These are phyloP conservation scores for Gonapodya prolifera DNA, from an alignment of 192 early-diverging fungal species.

Conservation along the genomic window DNA sequence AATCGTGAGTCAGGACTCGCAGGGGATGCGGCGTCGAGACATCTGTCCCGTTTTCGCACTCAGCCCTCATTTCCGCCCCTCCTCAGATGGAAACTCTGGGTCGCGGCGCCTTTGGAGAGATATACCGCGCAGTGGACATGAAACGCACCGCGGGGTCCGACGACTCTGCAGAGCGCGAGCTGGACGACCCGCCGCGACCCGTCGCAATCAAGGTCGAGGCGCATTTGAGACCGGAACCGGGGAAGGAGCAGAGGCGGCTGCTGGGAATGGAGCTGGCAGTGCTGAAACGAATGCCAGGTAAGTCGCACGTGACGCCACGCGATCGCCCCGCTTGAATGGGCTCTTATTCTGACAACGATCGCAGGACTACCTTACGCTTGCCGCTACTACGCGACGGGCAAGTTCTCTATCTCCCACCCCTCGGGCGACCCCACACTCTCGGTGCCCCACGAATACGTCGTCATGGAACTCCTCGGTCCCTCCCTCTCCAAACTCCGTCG, in stretches of 20 bases:
- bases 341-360: background rate
- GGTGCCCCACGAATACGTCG: constrained; percentile 30
- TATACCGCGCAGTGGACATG: constrained; percentile 30
- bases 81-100: constrained; percentile 24
- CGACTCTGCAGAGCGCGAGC: background rate
- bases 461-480: constrained; percentile 41
- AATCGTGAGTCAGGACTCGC: background rate
- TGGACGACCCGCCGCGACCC: background rate
- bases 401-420: constrained; percentile 20
- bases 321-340: background rate
- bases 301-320: background rate
- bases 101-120: constrained; percentile 41
- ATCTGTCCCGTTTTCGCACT: background rate
- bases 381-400: constrained; percentile 22
- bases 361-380: constrained; percentile 21
- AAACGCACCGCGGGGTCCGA: constrained; percentile 2
- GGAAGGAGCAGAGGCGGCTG: constrained; percentile 19
- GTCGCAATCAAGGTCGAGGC: constrained; percentile 45
- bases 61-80: background rate
- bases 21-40: background rate
- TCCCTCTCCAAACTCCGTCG: background rate
- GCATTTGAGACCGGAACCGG: constrained; percentile 27
- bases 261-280: constrained; percentile 27
- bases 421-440: constrained; percentile 8
- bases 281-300: constrained; percentile 21